A percentile compares a stretch with the other conserved stretches of the same genome.
Conservation (phyloP, 768 basidiomycete genomes). For the Lenzites betulinus region DNA sequence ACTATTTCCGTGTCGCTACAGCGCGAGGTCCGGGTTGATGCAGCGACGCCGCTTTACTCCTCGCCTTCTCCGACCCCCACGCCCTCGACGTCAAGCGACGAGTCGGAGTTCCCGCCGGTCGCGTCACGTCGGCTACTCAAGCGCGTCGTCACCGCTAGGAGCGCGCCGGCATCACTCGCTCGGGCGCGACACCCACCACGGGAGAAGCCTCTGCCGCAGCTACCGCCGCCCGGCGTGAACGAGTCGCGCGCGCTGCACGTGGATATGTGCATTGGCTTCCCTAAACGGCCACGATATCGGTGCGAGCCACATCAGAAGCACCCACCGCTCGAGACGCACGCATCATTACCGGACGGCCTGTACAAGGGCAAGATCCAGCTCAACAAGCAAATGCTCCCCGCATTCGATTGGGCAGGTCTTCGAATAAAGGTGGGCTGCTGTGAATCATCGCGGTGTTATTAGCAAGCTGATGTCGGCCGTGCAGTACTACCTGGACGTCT, state of each 20-base stretch:
- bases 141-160: slow-evolving; percentile 30
- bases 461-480: slow-evolving; percentile 2
- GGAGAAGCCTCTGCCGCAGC: slow-evolving; percentile 32
- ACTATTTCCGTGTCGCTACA: slow-evolving; percentile 68
- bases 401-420: slow-evolving; percentile 66
- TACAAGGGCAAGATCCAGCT: slow-evolving; percentile 60
- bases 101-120: slow-evolving; percentile 33
- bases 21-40: slow-evolving; percentile 58
- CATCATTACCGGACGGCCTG: slow-evolving; percentile 65
- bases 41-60: slow-evolving; percentile 34
- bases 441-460: neutral
- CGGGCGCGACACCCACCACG: slow-evolving; percentile 4
- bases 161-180: slow-evolving; percentile 22
- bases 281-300: slow-evolving; percentile 61
- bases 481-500: slow-evolving; percentile 75
- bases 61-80: slow-evolving; percentile 42
- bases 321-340: slow-evolving; percentile 47
- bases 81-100: slow-evolving; percentile 47
- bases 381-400: slow-evolving; percentile 60
- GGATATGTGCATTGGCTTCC: slow-evolving; percentile 65
- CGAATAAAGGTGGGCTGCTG: slow-evolving; percentile 57
- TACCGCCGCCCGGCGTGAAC: slow-evolving; percentile 31
- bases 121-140: slow-evolving; percentile 33
- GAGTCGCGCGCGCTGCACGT: slow-evolving; percentile 51
- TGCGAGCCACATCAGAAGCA: slow-evolving; percentile 41